These are phyloP conservation scores for Fragilariopsis cylindrus DNA, from an alignment of 108 stramenopile species.

Conservation along the genomic window DNA sequence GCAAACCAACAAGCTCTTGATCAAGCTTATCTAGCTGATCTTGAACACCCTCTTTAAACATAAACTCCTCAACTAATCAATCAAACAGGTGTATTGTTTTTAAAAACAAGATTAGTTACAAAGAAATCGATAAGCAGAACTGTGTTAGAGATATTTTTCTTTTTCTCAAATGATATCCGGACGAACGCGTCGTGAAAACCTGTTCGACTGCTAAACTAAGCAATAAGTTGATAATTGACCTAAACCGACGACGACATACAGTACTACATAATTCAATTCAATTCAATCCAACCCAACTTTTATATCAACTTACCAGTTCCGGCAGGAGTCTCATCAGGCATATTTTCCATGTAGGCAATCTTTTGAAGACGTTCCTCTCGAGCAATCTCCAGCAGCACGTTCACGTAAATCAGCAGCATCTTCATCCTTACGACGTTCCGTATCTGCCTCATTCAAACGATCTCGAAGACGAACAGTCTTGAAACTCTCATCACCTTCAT, in stretches of 20 bases:
- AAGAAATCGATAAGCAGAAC: background rate
- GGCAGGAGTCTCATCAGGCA: constrained; percentile 87
- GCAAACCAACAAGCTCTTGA: constrained; percentile 90
- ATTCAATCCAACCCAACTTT: background rate
- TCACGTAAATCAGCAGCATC: constrained; percentile 83
- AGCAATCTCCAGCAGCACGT: constrained; percentile 89
- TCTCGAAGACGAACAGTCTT: constrained; percentile 75
- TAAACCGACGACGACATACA: too few relatives aligned
- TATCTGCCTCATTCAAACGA: constrained; percentile 87
- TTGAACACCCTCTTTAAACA: constrained; percentile 98
- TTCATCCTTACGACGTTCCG: constrained; percentile 84
- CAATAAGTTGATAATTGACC: too few relatives aligned
- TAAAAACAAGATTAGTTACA: constrained; percentile 2
- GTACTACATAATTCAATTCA: background rate
- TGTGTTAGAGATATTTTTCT: too few relatives aligned
- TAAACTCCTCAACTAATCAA: constrained; percentile 90
- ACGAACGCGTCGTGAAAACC: background rate
- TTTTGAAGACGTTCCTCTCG: constrained; percentile 88
- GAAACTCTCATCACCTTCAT: constrained; percentile 61
- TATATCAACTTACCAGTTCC: constrained; percentile 76
- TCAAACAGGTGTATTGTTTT: background rate
- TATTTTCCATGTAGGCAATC: constrained; percentile 92
- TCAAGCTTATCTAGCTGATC: constrained; percentile 95
- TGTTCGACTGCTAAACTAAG: background rate
- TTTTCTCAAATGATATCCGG: too few relatives aligned